Percentiles rank a stretch among this genome's conserved stretches.
phyloP scores from a whole-genome alignment of 164 flowering plant genomes.

The Cinnamomum chago region DNA sequence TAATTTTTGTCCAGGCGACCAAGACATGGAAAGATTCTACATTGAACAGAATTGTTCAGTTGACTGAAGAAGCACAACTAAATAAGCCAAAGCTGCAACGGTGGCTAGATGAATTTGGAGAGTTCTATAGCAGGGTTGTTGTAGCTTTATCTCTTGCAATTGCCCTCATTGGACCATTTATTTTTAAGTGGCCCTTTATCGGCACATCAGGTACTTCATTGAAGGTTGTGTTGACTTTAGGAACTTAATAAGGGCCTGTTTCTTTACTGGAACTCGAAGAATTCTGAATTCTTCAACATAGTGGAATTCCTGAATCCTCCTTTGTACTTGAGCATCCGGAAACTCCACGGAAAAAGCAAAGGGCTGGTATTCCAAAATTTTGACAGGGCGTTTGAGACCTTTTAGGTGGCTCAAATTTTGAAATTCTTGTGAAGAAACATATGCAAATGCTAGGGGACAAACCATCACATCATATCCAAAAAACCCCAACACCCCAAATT shows the following conservation, averaged over 20 bases:
- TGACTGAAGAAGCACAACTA: slow-evolving; percentile 92
- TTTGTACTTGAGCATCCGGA: no score
- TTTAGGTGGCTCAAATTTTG: no score
- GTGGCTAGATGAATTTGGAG: slow-evolving; percentile 99
- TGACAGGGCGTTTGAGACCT: no score
- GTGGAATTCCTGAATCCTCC: no score
- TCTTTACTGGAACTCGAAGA: no score
- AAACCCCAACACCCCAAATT: no score
- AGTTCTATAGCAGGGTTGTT: slow-evolving; percentile 84
- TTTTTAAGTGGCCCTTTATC: slow-evolving; percentile 91
- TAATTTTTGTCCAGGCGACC: slow-evolving; percentile 48
- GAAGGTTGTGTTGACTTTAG: slow-evolving; percentile 1
- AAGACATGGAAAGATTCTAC: slow-evolving; percentile 93
- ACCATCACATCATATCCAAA: no score
- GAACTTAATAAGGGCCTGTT: neutral
- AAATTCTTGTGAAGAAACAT: no score
- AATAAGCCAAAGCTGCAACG: slow-evolving; percentile 93
- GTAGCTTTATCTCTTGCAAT: slow-evolving; percentile 68
- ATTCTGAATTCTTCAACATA: no score
- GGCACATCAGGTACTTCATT: slow-evolving; percentile 67
- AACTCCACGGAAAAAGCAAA: no score
- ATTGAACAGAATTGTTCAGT: slow-evolving; percentile 73
- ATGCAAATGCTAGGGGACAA: no score
- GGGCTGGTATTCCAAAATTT: no score
- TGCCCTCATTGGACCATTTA: slow-evolving; percentile 85